Percentiles rank a stretch among this genome's conserved stretches.
These are phyloP conservation scores for Podospora comata DNA, from an alignment of 495 filamentous ascomycete genomes.

Conservation along the genomic window DNA sequence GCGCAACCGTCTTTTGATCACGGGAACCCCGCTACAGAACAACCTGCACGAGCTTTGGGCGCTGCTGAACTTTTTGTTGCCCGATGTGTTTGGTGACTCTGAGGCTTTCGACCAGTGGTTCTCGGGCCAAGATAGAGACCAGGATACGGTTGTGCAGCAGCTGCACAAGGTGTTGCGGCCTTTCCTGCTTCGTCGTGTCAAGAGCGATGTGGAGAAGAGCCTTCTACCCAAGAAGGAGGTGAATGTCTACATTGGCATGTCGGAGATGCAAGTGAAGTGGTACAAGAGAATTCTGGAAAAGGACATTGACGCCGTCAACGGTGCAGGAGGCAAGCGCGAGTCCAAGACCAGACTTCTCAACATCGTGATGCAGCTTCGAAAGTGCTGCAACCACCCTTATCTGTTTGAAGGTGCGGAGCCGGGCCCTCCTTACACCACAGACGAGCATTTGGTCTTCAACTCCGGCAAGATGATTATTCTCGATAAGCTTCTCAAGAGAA, in stretches of 20 bases:
- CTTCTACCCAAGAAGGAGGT: constrained; percentile 95
- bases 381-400: constrained; percentile 99
- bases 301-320: constrained; percentile 98
- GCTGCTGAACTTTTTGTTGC: constrained; percentile 91
- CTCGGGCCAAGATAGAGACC: constrained; percentile 78
- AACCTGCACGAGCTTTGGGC: constrained; percentile 99
- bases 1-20: constrained; percentile 90
- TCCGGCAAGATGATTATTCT: constrained; percentile 97
- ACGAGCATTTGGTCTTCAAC: constrained; percentile 92
- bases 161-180: constrained; percentile 90
- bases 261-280: constrained; percentile 99
- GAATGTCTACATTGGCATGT: constrained; percentile 97
- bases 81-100: constrained; percentile 95
- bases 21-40: constrained; percentile 96
- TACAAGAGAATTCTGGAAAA: constrained; percentile 99
- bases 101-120: constrained; percentile 99
- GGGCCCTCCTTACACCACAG: constrained; percentile 95
- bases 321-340: constrained; percentile 90
- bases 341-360: constrained; percentile 99
- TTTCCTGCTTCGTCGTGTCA: constrained; percentile 93
- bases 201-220: constrained; percentile 98
- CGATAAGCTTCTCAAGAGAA: constrained; percentile 81
- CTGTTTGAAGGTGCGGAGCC: constrained; percentile 98
- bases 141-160: constrained; percentile 96
- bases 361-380: constrained; percentile 99